These are phyloP conservation scores for Boletus speciosus DNA, from an alignment of 768 basidiomycete genomes.

Conservation along the genomic window DNA sequence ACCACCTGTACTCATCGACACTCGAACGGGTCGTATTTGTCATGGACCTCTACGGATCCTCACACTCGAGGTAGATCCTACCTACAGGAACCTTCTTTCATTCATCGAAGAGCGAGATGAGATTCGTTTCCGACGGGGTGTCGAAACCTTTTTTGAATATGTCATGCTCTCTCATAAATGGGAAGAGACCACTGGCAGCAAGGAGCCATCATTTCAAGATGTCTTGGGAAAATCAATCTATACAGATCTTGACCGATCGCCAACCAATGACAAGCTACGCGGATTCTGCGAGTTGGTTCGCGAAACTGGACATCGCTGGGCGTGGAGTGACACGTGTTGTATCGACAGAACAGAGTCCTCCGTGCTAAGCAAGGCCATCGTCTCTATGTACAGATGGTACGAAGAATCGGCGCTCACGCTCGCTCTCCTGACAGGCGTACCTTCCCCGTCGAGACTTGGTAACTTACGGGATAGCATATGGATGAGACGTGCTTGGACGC, in stretches of 20 bases:
- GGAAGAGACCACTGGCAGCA: background rate
- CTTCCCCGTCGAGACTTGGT: background rate
- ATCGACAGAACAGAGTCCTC: background rate
- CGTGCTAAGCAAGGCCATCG: background rate
- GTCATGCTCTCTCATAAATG: constrained; percentile 11
- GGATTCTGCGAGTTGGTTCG: background rate
- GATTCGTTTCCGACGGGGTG: background rate
- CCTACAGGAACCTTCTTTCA: background rate
- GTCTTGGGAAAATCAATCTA: background rate
- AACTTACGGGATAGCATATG: background rate
- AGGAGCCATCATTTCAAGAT: constrained; percentile 1
- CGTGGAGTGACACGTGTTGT: constrained; percentile 5
- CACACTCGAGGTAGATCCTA: constrained; percentile 4
- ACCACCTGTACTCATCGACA: constrained; percentile 4
- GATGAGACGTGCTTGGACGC: constrained; percentile 6
- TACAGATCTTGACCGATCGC: background rate
- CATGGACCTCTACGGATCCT: background rate
- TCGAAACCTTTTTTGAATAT: constrained; percentile 7
- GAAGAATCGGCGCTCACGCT: background rate
- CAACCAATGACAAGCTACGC: constrained; percentile 1
- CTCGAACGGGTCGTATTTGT: constrained; percentile 3
- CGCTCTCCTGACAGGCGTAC: background rate
- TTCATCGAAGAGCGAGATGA: background rate
- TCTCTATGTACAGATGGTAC: constrained; percentile 9
- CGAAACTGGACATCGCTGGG: constrained; percentile 1